Evolutionary conservation across 1,139 yeast species (phyloP).

Genomic region (Magnusiomyces clavatus): DNA sequence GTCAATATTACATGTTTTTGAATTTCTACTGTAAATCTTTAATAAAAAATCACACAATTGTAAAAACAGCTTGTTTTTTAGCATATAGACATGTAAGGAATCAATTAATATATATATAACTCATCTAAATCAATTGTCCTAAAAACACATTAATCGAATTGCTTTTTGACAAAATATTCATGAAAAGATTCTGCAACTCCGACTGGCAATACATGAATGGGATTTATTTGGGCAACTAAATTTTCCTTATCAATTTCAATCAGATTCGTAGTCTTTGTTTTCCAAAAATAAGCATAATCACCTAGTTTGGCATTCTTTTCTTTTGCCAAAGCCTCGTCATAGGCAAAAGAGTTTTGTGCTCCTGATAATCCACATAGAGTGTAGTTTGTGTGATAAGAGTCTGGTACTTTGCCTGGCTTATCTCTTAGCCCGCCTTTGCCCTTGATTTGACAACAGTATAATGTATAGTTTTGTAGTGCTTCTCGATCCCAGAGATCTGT

Average conservation of each 20-base stretch:
- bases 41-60: too few species aligned
- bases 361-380: conserved; percentile 69
- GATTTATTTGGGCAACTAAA: conserved; percentile 41
- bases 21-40: too few species aligned
- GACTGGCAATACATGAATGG: conserved; percentile 57
- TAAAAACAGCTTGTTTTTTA: too few species aligned
- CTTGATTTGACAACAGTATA: conserved; percentile 63
- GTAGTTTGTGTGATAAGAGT: conserved; percentile 88
- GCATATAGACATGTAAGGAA: too few species aligned
- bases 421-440: conserved; percentile 72
- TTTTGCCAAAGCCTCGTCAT: conserved; percentile 24
- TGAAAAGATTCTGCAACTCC: conserved; percentile 26
- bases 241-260: conserved; percentile 19
- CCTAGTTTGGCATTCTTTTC: conserved; percentile 17
- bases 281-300: conserved; percentile 27
- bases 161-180: too few species aligned
- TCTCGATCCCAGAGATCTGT: conserved; percentile 39
- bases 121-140: too few species aligned
- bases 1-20: too few species aligned
- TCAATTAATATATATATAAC: too few species aligned
- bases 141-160: too few species aligned
- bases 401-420: conserved; percentile 77
- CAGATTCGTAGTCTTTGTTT: conserved; percentile 16
- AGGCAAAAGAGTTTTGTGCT: conserved; percentile 47
- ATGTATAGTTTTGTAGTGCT: conserved; percentile 56